These are phyloP conservation scores for Ceratorhiza oryzae-sativae DNA, from an alignment of 1,284 basidiomycete genomes.

Conservation along the genomic window DNA sequence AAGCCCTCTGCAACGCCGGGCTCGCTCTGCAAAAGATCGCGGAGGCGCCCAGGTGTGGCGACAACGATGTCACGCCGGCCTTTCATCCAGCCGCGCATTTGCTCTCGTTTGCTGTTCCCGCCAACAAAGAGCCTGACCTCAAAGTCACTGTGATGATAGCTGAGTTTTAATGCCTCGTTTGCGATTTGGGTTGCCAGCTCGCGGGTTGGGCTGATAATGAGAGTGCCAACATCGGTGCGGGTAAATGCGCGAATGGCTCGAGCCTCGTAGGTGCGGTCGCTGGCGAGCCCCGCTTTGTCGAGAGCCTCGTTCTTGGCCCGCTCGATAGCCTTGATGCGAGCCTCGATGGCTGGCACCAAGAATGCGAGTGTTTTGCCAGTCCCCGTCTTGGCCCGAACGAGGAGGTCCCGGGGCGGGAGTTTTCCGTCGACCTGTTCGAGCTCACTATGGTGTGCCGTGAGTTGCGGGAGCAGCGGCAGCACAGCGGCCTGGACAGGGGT, in stretches of 20 bases:
- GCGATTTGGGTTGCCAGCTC: slow-evolving; percentile 96
- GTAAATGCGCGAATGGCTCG: slow-evolving; percentile 51
- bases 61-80: slow-evolving; percentile 87
- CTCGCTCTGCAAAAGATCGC: slow-evolving; percentile 77
- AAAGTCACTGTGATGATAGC: slow-evolving; percentile 68
- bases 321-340: slow-evolving; percentile 63
- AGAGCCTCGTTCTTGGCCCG: slow-evolving; percentile 47
- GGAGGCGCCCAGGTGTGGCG: slow-evolving; percentile 89
- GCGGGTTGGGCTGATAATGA: slow-evolving; percentile 93
- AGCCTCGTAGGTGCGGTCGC: slow-evolving; percentile 46
- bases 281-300: slow-evolving; percentile 53
- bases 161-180: slow-evolving; percentile 78
- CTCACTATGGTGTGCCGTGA: slow-evolving; percentile 60
- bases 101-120: slow-evolving; percentile 70
- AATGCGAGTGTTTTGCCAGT: slow-evolving; percentile 94
- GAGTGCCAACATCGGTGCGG: slow-evolving; percentile 67
- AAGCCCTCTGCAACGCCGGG: slow-evolving; percentile 64
- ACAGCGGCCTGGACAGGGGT: slow-evolving; percentile 86
- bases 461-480: slow-evolving; percentile 67
- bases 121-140: slow-evolving; percentile 83
- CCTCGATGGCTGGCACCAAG: slow-evolving; percentile 86
- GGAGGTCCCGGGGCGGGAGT: slow-evolving; percentile 61
- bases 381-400: slow-evolving; percentile 90
- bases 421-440: slow-evolving; percentile 45
- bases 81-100: slow-evolving; percentile 71